Evolutionary conservation across 2,329 filamentous ascomycete species (phyloP).

Genomic region (Metarhizium rileyi): DNA sequence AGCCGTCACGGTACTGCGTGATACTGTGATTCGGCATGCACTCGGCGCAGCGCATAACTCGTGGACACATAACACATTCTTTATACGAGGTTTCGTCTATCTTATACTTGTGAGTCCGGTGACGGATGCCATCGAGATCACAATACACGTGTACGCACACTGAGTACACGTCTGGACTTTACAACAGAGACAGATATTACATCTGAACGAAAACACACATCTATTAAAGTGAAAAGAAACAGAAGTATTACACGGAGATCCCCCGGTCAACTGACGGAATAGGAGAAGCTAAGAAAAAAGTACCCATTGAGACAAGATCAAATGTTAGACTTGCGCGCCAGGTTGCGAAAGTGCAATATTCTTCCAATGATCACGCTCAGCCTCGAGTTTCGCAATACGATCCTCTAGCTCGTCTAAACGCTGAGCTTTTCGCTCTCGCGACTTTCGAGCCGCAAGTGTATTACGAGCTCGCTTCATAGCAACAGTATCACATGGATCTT

Average conservation of each 20-base stretch:
- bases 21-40: too few relatives aligned
- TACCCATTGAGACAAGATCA: background rate
- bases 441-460: constrained; percentile 88
- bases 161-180: too few relatives aligned
- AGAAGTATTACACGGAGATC: background rate
- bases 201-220: background rate
- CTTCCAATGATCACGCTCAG: constrained; percentile 59
- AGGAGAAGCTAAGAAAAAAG: background rate
- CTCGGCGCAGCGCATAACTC: too few relatives aligned
- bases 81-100: too few relatives aligned
- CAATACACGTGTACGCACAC: too few relatives aligned
- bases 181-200: background rate
- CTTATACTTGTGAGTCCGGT: too few relatives aligned
- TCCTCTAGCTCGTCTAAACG: constrained; percentile 66
- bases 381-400: constrained; percentile 59
- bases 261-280: background rate
- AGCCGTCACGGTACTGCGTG: too few relatives aligned
- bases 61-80: too few relatives aligned
- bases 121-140: too few relatives aligned
- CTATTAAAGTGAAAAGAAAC: too few relatives aligned
- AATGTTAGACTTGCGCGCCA: background rate
- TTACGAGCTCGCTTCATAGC: constrained; percentile 91
- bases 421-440: constrained; percentile 74
- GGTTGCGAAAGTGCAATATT: constrained; percentile 36
- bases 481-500: constrained; percentile 62